Conservation (phyloP, 805 yeast genomes). For the Ogataea zsoltii region DNA sequence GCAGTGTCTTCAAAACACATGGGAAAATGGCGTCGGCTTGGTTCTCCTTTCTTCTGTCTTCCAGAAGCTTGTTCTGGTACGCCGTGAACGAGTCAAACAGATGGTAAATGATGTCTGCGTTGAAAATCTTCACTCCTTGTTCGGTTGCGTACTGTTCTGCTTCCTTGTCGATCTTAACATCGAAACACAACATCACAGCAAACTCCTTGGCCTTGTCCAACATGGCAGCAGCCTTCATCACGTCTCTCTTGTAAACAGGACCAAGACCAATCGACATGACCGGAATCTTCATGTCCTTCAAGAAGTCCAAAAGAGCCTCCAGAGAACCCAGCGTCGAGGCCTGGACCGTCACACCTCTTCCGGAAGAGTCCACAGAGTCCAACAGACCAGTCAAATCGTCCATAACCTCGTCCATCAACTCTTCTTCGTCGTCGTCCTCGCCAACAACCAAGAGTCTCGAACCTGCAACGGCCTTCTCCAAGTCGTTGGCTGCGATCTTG, state of each 20-base stretch:
- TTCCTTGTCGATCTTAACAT: constrained; percentile 94
- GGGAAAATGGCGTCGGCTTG: constrained; percentile 91
- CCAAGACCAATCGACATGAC: constrained; percentile 98
- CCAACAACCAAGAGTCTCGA: constrained; percentile 93
- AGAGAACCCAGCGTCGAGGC: constrained; percentile 98
- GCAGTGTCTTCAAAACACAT: constrained; percentile 89
- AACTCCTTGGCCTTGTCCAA: constrained; percentile 92
- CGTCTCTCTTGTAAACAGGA: constrained; percentile 97
- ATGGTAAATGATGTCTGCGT: constrained; percentile 95
- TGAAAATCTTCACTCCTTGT: constrained; percentile 87
- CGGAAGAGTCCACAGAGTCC: constrained; percentile 92
- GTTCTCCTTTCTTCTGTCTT: constrained; percentile 86
- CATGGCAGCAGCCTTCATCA: constrained; percentile 97
- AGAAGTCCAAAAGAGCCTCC: constrained; percentile 95
- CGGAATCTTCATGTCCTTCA: constrained; percentile 98
- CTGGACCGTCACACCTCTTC: constrained; percentile 97
- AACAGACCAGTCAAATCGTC: constrained; percentile 93
- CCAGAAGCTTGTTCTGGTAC: constrained; percentile 85
- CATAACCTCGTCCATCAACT: constrained; percentile 97
- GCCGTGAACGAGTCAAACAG: constrained; percentile 93
- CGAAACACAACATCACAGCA: constrained; percentile 98
- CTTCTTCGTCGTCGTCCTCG: constrained; percentile 97
- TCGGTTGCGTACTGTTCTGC: constrained; percentile 98
- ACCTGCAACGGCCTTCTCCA: constrained; percentile 99
- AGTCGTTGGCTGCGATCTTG: constrained; percentile 95